Base-by-base conservation (phyloP, 345 rosid genomes). In the Sisymbrium altissimum region DNA sequence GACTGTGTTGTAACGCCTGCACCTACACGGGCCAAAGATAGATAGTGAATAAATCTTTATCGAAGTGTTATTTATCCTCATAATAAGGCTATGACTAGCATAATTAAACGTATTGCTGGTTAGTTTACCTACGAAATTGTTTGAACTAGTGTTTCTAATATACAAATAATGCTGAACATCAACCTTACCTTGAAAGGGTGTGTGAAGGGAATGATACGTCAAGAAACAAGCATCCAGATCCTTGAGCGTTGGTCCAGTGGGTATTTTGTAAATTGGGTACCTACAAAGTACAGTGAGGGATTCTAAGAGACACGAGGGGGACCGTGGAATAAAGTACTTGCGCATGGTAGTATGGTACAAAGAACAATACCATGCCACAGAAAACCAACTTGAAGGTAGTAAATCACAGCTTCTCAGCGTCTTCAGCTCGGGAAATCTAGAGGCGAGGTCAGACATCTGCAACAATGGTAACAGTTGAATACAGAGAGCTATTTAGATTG, bases 221-320 rank as follows among this genome's bases (percentile, higher is more conserved):
- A 92, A 79, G 81, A 95, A 95, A 84, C 97, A 92, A 62, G 99
- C 99, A 80, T 92, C 93, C 57, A 95, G 81, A 76, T 95, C 93
- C 83, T 88, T 90, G 64, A 95, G 57, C 0, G 97, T 90, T 2
- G 96, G 86, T 74, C 99, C 97, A 66, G 86, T 87, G 35, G 97
- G 99, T 77, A 92, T 95, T 78, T 96, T 84, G 76, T 95, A 95
- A 48, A 92, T 92, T 38, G 97, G 99, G 79, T 89, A 95, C 94
- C 91, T 84, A 39, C 61, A 82, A 49, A 59, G 58, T 49, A 58
- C 17, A 66, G 58, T 15, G 58, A 41, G n/a, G 18, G 56, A 21
- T n/a, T 50, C 19, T 77, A 8, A 64, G 50, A 64, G 25, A 38
- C 14, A 46, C 4, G 8, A 71, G 7, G 11, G 60, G 8, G 13